Base-by-base conservation (phyloP, 768 basidiomycete genomes). In the Imleria badia region DNA sequence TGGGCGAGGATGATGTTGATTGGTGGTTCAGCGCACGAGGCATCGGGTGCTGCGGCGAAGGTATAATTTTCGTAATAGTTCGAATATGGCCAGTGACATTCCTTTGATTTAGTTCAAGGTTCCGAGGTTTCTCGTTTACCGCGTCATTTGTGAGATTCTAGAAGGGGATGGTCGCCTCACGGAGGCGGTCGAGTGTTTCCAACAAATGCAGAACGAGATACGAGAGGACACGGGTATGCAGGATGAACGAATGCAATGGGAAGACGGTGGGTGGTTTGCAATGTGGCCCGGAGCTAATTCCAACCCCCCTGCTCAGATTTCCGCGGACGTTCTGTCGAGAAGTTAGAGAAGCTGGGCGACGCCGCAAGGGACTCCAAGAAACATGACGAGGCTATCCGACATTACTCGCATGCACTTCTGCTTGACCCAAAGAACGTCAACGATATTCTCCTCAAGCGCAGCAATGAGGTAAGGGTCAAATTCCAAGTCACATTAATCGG, bases 401-500 rank as follows among this genome's bases (percentile, higher is more conserved):
- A 43, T 5, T 53, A 44, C 23, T 50, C 60, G 0, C 13, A 19
- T 0, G 19, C 47, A n/a, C 9, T 60, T 6, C 39, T 26, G 0
- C 51, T 61, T 2, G 15, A 42, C 9, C 15, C 31, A 1, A 0
- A 22, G 3, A 38, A 42, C 8, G 15, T 14, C n/a, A n/a, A n/a
- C 1, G 41, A 50, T 5, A 43, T 45, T n/a, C 17, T 61, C 15
- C 13, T 56, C 10, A 56, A 56, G 30, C 39, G 58, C 4, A 52
- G 58, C 29, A 36, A 55, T 29, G 23, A n/a, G 43, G 43, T 30
- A 44, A n/a, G 9, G 9, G 12, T 51, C 15, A 3, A 12, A 30
- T 14, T 38, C 30, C 13, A 11, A 3, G 5, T 7, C 11, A 5
- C 4, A 31, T 26, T 2, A 10, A 13, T 22, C 1, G 19, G 6